These are phyloP conservation scores for Jamesozyma piceae DNA, from an alignment of 805 yeast genomes.

Conservation along the genomic window DNA sequence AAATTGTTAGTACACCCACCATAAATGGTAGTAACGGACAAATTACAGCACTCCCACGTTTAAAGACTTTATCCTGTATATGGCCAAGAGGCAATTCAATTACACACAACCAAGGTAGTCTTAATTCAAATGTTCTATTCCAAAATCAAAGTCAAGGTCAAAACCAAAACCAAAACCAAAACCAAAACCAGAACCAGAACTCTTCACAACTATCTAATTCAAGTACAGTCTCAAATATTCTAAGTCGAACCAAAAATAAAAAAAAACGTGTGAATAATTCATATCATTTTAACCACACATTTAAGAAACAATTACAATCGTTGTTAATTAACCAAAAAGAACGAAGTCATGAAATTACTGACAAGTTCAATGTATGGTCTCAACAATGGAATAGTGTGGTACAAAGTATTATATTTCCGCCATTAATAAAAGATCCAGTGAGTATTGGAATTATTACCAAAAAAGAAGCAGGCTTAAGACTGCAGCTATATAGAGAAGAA, in stretches of 20 bases:
- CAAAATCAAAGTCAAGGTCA: too few relatives aligned
- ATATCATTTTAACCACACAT: slow-evolving; percentile 8
- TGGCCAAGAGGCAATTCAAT: background rate
- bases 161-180: background rate
- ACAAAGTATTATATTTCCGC: slow-evolving; percentile 36
- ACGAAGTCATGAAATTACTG: slow-evolving; percentile 35
- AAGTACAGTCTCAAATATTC: background rate
- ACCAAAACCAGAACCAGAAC: background rate
- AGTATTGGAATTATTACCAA: slow-evolving; percentile 46
- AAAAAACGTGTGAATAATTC: background rate
- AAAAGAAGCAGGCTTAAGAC: slow-evolving; percentile 50
- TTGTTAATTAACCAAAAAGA: slow-evolving; percentile 20
- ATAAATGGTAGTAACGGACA: background rate
- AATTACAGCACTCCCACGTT: background rate
- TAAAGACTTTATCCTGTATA: background rate
- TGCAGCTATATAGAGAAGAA: slow-evolving; percentile 39
- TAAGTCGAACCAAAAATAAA: background rate
- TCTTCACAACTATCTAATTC: background rate
- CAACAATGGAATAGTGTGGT: slow-evolving; percentile 40
- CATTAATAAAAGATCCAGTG: slow-evolving; percentile 42
- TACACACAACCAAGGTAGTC: background rate
- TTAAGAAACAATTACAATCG: slow-evolving; percentile 22
- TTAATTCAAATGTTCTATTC: background rate
- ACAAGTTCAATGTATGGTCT: slow-evolving; percentile 33
- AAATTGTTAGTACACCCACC: background rate